Conservation (phyloP, 768 basidiomycete genomes). For the Mycena pura region DNA sequence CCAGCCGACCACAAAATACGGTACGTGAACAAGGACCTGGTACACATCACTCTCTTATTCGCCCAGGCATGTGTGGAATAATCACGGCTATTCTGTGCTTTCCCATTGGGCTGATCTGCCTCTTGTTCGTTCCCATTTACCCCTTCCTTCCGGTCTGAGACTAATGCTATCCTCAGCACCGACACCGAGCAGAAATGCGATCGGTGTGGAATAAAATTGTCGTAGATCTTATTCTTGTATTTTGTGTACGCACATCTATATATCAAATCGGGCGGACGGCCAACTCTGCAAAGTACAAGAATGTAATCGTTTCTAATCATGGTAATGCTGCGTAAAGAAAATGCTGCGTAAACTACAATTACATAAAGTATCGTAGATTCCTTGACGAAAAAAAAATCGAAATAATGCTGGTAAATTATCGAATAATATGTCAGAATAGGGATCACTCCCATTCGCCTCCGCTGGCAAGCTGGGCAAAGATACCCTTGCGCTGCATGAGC, state of each 20-base stretch:
- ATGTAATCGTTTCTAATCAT: no score
- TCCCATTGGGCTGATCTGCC: slow-evolving; percentile 36
- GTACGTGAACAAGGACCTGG: neutral
- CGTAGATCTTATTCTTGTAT: no score
- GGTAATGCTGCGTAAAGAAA: no score
- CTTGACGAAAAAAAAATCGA: no score
- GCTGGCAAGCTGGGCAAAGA: slow-evolving; percentile 67
- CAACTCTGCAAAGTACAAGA: no score
- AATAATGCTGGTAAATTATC: slow-evolving; percentile 25
- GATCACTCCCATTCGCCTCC: slow-evolving; percentile 63
- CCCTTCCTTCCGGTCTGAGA: slow-evolving; percentile 19
- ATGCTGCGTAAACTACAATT: no score
- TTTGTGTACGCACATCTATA: no score
- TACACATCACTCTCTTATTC: neutral
- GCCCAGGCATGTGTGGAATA: slow-evolving; percentile 19
- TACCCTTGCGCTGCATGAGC: slow-evolving; percentile 59
- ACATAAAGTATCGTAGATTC: no score
- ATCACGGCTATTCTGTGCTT: slow-evolving; percentile 34
- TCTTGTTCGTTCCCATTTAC: slow-evolving; percentile 33
- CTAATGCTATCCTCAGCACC: slow-evolving; percentile 25
- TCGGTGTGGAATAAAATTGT: slow-evolving; percentile 39
- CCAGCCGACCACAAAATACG: slow-evolving; percentile 31
- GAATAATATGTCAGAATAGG: slow-evolving; percentile 13
- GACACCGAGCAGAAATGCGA: slow-evolving; percentile 40
- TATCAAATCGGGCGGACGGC: no score